These are phyloP conservation scores for Flaveria trinervia DNA, from an alignment of 129 eudicot species.

Conservation along the genomic window DNA sequence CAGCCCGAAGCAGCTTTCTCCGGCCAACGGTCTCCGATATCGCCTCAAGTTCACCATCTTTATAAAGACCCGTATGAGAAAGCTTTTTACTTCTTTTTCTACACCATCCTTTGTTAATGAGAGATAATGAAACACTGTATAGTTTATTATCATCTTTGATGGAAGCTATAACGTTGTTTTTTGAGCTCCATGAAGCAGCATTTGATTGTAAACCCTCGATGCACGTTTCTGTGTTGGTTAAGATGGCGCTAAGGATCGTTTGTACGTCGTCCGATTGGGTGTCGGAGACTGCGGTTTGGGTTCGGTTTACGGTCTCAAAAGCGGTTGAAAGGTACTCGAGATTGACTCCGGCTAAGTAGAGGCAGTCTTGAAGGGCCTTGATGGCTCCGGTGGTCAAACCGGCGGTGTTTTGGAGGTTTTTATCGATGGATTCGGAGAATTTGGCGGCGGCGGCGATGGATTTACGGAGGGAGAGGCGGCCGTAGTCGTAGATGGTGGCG, in stretches of 20 bases:
- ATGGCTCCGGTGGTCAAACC: slow-evolving; percentile 24
- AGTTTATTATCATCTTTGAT: slow-evolving; percentile 40
- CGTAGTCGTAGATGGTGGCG: slow-evolving; percentile 37
- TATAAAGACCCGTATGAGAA: background rate
- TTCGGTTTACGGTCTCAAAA: slow-evolving; percentile 13
- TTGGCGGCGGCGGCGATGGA: slow-evolving; percentile 41
- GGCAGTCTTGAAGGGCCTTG: slow-evolving; percentile 58
- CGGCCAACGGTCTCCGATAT: slow-evolving; percentile 16
- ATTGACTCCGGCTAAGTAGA: slow-evolving; percentile 35
- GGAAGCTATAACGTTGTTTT: slow-evolving; percentile 31
- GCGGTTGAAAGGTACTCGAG: slow-evolving; percentile 37
- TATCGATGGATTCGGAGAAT: slow-evolving; percentile 31
- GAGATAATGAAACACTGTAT: slow-evolving; percentile 51
- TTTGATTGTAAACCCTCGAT: slow-evolving; percentile 45
- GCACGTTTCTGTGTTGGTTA: slow-evolving; percentile 59
- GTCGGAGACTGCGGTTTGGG: slow-evolving; percentile 20
- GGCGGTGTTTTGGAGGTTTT: slow-evolving; percentile 17
- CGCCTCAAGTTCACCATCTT: background rate
- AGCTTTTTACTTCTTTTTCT: slow-evolving; percentile 5
- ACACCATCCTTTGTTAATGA: slow-evolving; percentile 52
- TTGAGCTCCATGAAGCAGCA: slow-evolving; percentile 28
- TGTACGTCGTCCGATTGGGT: slow-evolving; percentile 36
- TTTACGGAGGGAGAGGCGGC: slow-evolving; percentile 41
- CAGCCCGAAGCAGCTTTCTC: slow-evolving; percentile 34
- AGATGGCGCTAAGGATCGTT: slow-evolving; percentile 51